A percentile compares a stretch with the other conserved stretches of the same genome.
Evolutionary conservation across 75 land plant species (phyloP).

Genomic region (Adiantum capillusveneris): DNA sequence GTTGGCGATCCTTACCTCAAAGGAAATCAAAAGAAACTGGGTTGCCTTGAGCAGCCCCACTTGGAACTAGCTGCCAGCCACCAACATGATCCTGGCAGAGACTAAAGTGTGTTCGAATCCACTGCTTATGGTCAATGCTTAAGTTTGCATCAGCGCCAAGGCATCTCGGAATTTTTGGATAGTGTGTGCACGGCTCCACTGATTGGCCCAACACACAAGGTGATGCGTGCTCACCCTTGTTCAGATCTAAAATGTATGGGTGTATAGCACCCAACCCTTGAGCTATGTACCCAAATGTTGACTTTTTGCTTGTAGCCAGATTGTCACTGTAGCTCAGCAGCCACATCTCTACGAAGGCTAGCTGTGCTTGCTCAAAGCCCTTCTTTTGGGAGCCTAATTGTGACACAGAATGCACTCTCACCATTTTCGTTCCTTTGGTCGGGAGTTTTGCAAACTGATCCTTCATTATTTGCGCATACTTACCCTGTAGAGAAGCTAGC

Average conservation of each 20-base stretch:
- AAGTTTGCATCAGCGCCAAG: background rate
- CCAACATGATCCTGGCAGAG: slow-evolving; percentile 16
- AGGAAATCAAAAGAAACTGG: background rate
- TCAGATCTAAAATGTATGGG: slow-evolving; percentile 6
- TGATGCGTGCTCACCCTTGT: background rate
- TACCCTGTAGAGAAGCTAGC: slow-evolving; percentile 11
- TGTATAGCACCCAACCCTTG: slow-evolving; percentile 9
- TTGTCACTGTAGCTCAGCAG: slow-evolving; percentile 33
- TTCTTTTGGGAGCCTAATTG: slow-evolving; percentile 12
- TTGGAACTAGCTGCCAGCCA: slow-evolving; percentile 20
- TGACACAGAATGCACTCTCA: slow-evolving; percentile 8
- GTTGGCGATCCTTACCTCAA: too few species aligned
- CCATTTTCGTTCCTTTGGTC: background rate
- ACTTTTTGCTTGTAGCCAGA: slow-evolving; percentile 23
- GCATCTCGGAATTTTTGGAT: slow-evolving; percentile 3
- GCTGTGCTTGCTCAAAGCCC: slow-evolving; percentile 10
- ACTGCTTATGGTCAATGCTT: slow-evolving; percentile 6
- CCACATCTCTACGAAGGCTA: slow-evolving; percentile 46
- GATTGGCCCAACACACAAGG: slow-evolving; percentile 15
- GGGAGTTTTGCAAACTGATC: background rate
- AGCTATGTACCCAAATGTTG: slow-evolving; percentile 19
- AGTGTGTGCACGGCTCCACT: slow-evolving; percentile 19
- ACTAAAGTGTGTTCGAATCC: slow-evolving; percentile 15
- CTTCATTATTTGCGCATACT: slow-evolving; percentile 6
- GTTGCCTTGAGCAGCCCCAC: background rate